Percentiles rank a stretch among this genome's conserved stretches.
Evolutionary conservation across 768 basidiomycete species (phyloP).

Genomic region (Naganishia antarctica): DNA sequence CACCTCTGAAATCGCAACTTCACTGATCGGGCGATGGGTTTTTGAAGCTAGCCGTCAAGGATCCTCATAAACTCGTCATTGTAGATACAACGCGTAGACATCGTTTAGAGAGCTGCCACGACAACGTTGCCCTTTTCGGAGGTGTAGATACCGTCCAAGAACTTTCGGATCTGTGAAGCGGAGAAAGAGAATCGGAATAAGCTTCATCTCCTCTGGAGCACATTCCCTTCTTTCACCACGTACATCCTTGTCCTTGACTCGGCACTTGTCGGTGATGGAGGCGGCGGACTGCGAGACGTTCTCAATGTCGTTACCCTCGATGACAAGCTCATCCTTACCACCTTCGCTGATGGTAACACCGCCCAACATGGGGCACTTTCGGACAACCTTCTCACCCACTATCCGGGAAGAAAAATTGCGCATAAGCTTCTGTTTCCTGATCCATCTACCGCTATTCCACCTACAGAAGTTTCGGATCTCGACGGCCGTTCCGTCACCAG

Average conservation of each 20-base stretch:
- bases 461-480: conserved; percentile 51
- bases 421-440: not conserved
- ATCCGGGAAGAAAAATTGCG: conserved; percentile 5
- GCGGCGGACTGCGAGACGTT: conserved; percentile 97
- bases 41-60: conserved; percentile 22
- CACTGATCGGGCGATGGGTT: too few species aligned
- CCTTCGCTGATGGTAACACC: conserved; percentile 56
- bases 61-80: conserved; percentile 24
- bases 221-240: not conserved
- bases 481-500: conserved; percentile 44
- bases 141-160: conserved; percentile 57
- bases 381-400: conserved; percentile 67
- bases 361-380: conserved; percentile 83
- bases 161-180: conserved; percentile 79
- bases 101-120: conserved; percentile 30
- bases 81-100: conserved; percentile 21
- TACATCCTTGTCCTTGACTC: conserved; percentile 88
- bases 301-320: conserved; percentile 93
- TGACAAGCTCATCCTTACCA: conserved; percentile 57
- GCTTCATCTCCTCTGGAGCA: not conserved
- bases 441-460: conserved; percentile 16
- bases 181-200: not conserved
- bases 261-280: conserved; percentile 91
- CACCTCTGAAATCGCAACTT: too few species aligned
- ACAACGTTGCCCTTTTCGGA: conserved; percentile 46